Evolutionary conservation across 257 asterid genomes (phyloP).

Genomic region (Solanum appendiculatum): DNA sequence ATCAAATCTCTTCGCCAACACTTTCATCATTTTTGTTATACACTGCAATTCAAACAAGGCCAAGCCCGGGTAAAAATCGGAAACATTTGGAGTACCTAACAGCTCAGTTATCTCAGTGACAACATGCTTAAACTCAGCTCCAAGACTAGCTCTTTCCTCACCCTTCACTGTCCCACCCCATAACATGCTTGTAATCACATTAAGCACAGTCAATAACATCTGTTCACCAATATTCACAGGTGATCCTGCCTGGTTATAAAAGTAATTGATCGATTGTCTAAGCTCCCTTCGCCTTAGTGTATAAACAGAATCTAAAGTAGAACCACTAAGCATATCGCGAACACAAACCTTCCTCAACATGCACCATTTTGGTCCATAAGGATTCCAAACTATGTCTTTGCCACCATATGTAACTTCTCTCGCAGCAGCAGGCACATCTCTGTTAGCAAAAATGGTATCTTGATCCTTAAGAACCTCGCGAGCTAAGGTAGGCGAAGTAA

Average conservation of each 20-base stretch:
- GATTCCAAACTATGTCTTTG: conserved; percentile 49
- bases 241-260: conserved; percentile 20
- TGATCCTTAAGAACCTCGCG: conserved; percentile 53
- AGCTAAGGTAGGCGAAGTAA: conserved; percentile 11
- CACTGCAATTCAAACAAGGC: background rate
- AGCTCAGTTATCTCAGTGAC: background rate
- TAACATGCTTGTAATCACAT: conserved; percentile 66
- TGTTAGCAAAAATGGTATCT: conserved; percentile 58
- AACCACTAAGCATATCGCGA: conserved; percentile 43
- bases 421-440: conserved; percentile 60
- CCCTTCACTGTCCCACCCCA: conserved; percentile 72
- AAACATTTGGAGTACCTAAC: background rate
- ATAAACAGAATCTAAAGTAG: conserved; percentile 40
- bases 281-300: conserved; percentile 34
- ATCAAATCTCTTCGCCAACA: background rate
- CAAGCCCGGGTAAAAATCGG: background rate
- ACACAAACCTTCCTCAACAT: conserved; percentile 62
- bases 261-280: conserved; percentile 25
- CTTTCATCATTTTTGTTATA: background rate
- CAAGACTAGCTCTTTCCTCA: conserved; percentile 8
- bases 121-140: background rate
- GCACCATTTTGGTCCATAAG: conserved; percentile 69
- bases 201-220: conserved; percentile 48
- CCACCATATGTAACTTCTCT: conserved; percentile 58
- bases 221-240: conserved; percentile 51